A percentile compares a stretch with the other conserved stretches of the same genome.
Evolutionary conservation across 139 green algal species (phyloP).

Genomic region (Chlorella sorokiniana): DNA sequence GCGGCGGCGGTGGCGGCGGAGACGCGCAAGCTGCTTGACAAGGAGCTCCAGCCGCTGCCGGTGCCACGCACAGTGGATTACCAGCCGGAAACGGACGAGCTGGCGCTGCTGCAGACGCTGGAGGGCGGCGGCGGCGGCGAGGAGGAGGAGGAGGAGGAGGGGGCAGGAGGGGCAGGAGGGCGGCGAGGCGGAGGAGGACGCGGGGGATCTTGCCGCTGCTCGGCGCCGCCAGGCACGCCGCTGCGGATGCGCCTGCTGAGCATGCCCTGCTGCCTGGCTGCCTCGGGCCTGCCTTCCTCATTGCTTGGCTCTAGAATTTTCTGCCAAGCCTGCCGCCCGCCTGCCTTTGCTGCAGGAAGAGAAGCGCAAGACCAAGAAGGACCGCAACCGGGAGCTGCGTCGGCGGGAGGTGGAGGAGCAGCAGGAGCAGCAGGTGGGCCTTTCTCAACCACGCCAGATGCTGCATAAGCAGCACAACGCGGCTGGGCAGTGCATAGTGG

Average conservation of each 20-base stretch:
- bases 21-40: constrained; percentile 58
- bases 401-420: constrained; percentile 39
- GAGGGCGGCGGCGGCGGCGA: constrained; percentile 1
- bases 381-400: constrained; percentile 25
- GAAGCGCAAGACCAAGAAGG: constrained; percentile 28
- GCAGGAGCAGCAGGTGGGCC: constrained; percentile 42
- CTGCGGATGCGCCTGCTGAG: not conserved
- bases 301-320: not conserved
- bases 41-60: constrained; percentile 42
- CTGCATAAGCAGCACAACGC: not conserved
- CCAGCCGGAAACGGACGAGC: constrained; percentile 46
- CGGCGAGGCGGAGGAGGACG: constrained; percentile 46
- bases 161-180: constrained; percentile 13
- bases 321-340: not conserved
- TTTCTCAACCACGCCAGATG: not conserved
- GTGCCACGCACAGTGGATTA: constrained; percentile 34
- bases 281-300: not conserved
- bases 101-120: constrained; percentile 51
- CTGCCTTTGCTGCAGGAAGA: constrained; percentile 12
- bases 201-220: not conserved
- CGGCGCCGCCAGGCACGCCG: not conserved
- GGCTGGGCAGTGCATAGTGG: no score
- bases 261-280: not conserved
- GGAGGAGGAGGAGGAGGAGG: constrained; percentile 6
- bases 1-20: constrained; percentile 78